Base-by-base conservation (phyloP, 148 eudicot species). In the Amaranthus palmeri region DNA sequence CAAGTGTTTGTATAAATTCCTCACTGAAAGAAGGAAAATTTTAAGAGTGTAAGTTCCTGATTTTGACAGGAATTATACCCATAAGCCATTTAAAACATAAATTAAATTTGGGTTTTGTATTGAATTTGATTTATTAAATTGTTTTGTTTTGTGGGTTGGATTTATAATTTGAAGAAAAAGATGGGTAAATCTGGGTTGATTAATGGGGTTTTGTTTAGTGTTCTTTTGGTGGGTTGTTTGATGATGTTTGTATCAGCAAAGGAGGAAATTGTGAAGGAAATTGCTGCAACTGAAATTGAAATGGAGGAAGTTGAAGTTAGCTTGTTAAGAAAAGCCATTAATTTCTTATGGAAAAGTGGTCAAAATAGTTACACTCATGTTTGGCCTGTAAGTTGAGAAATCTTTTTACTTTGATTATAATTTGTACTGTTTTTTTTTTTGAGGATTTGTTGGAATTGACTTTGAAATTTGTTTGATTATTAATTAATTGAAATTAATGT, bases 321-420 rank as follows among this genome's bases (percentile, higher is more conserved):
- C 46, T 53, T 81, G 10, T 42, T 79, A 0, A 57, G 14, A n/a
- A 77, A 58, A 66, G 71, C 77, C 8, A 52, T 75, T 59, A 62
- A 82, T 69, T 77, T 77, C 71, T 65, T 79, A 71, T 73, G 79
- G 83, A 69, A 81, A 79, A 70, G 71, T 43, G 72, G 83, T 72
- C 69, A 18, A 9, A 54, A 69, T 47, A 72, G 79, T 44, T 80
- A 74, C 54, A 44, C 36, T 12, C 89, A 82, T 80, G 87, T 80
- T 73, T 86, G 89, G 85, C 89, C 87, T 42, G 89, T 86, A 64
- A 82, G 87, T 83, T 9, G 36, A 25, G 36, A 25, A 25, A 25
- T 25, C 36, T 25, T 25, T 25, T 25, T 25, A 25, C 36, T 25
- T 25, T 25, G 36, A 25, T 0, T 25, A 25, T 25, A 2, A 25